Evolutionary conservation across 2,329 filamentous ascomycete genomes (phyloP), one percentile per base, ranked within the genome.

Genomic region (Aureobasidium sp.): DNA sequence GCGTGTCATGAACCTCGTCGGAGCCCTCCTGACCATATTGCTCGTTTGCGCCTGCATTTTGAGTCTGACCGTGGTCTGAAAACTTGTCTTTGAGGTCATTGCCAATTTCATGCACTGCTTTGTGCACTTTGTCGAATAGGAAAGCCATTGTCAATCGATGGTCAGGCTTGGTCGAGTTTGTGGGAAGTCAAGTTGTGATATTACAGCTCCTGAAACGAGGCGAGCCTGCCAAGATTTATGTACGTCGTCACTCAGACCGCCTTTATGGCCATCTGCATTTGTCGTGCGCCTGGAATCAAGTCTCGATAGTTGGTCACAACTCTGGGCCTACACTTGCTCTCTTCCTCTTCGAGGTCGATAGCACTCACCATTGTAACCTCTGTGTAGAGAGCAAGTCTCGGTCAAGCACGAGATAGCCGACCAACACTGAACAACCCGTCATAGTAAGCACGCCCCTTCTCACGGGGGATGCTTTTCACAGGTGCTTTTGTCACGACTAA

Each of bases 81-180:
- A 82, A 67, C 56, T 77, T 76, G 52, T 79, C 76, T 49, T 81
- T 82, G 45, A 83, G 70, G 44, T 81, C 79, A 29, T 73, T 72
- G 48, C 81, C 79, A 56, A 82, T 70, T 33, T 75, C 78, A 58
- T 81, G 76, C 39, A 84, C 75, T 17, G 78, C 75, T 22, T 75
- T 74, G 68, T 84, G 81, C 48, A 85, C 69, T 69, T 83, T 85
- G 56, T 81, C 79, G 67, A 85, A 79, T 40, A 84, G 70, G 59
- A 59, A 78, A 1, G 76, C 76, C 67, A 74, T 75, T 50, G 9
- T 60, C 33, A n/a, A 19, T 12, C 17, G 33, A 14, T 33, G 17
- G 11, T 5, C 11, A 15, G 14, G 15, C 8, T 31, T 54, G 37
- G 7, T 29, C 19, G 33, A 52, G 31, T 24, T 47, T 22, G 31